Base-by-base conservation (phyloP, 2,329 filamentous ascomycete species). In the Ceratocystis diversiconidia region DNA sequence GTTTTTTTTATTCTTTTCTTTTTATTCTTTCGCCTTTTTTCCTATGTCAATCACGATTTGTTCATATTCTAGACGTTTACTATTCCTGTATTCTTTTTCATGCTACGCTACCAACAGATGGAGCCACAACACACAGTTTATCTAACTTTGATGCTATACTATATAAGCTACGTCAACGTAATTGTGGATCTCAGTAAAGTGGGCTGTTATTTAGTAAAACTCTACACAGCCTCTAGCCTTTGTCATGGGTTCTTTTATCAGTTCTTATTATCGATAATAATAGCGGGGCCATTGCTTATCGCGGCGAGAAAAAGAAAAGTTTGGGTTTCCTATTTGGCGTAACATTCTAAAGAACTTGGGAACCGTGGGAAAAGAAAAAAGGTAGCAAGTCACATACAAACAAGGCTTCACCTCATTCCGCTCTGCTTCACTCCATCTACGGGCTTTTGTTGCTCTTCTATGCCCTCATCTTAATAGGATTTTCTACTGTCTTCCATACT, bases 281-380 rank as follows among this genome's bases (percentile, higher is more conserved):
- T 1, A 59, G 55, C 55, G 55, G 65, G 67, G 65, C 68, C 65
- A 61, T 64, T 68, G 61, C 67, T 67, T 46, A 68, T 65, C 67
- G 68, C 66, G 59, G 36, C 63, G 30, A 48, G 59, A 64, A 64
- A 59, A 59, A 52, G 41, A 65, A 65, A 65, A 61, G 44, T 65
- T 61, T 57, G 62, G 63, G 19, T 32, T 36, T 50, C 32, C 28
- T 44, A 7, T 25, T 41, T 59, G 50, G 8, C 19, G 32, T 55
- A 19, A 15, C 22, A 43, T 32, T 5, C 17, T 44, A 4, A 19
- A 57, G 30, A 63, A 43, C 48, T 25, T 50, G n/a, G 48, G 22
- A 22, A n/a, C 19, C 19, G 17, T n/a, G 46, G 15, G 3, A 52
- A 28, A 25, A 52, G 4, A 15, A 28, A 52, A 52, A 50, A 52